Conservation (phyloP, 164 flowering plant genomes). For the Liriodendron chinense region DNA sequence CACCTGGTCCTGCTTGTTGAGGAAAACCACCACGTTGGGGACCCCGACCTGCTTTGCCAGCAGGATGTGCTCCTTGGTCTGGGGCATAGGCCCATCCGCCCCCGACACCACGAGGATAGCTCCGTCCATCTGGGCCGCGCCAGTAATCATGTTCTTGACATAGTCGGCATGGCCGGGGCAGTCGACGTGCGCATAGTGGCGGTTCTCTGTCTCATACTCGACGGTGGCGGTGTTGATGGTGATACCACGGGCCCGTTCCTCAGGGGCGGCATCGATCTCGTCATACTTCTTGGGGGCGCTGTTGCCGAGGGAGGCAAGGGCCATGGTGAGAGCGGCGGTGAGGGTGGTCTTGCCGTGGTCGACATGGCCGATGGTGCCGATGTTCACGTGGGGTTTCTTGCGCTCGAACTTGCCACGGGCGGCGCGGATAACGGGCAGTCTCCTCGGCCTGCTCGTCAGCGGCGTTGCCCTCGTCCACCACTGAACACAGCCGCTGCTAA, state of each 20-base stretch:
- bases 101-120: constrained; percentile 38
- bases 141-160: constrained; percentile 34
- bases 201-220: constrained; percentile 36
- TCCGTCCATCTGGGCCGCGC: constrained; percentile 36
- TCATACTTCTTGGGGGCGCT: constrained; percentile 38
- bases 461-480: neutral
- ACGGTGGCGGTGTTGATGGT: constrained; percentile 40
- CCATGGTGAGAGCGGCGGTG: constrained; percentile 39
- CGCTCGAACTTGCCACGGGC: constrained; percentile 42
- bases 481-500: neutral
- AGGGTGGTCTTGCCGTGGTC: constrained; percentile 42
- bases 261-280: constrained; percentile 38
- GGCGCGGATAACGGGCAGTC: constrained; percentile 11
- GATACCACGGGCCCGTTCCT: constrained; percentile 36
- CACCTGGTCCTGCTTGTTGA: constrained; percentile 40
- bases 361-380: constrained; percentile 40
- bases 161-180: constrained; percentile 39
- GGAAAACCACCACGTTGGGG: constrained; percentile 38
- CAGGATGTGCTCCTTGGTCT: constrained; percentile 36
- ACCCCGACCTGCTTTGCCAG: constrained; percentile 42
- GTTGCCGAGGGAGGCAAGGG: constrained; percentile 32
- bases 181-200: constrained; percentile 35
- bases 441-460: no score
- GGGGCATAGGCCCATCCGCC: constrained; percentile 40
- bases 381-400: constrained; percentile 40